phyloP scores from a whole-genome alignment of 1,284 basidiomycete genomes.

The Pascua sp. region DNA sequence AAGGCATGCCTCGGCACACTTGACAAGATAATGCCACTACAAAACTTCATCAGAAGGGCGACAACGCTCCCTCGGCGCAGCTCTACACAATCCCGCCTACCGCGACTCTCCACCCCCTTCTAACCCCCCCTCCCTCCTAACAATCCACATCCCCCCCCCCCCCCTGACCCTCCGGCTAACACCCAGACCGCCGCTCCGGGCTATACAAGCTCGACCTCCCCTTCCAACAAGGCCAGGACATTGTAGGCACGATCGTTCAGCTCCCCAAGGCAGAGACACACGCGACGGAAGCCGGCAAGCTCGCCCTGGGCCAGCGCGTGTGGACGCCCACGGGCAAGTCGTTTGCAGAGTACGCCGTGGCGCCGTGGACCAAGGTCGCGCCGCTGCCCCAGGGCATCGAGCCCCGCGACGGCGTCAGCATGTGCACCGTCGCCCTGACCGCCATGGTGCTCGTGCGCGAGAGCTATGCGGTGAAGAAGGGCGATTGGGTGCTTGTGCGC shows the following conservation, averaged over 20 bases:
- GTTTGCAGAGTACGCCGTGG: slow-evolving; percentile 72
- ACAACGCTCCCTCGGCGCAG: too few relatives aligned
- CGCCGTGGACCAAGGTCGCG: slow-evolving; percentile 64
- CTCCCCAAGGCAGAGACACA: slow-evolving; percentile 60
- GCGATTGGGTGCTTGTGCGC: slow-evolving; percentile 60
- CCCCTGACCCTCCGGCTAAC: too few relatives aligned
- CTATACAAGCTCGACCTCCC: slow-evolving; percentile 61
- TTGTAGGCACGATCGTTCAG: slow-evolving; percentile 63
- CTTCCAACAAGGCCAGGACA: slow-evolving; percentile 74
- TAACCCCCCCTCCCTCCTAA: background rate
- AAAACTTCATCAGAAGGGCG: too few relatives aligned
- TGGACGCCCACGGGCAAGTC: slow-evolving; percentile 58
- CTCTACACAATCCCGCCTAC: too few relatives aligned
- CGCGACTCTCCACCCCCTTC: background rate
- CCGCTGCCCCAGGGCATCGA: slow-evolving; percentile 54
- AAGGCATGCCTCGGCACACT: too few relatives aligned
- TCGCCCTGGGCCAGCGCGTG: slow-evolving; percentile 44
- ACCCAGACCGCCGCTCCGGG: slow-evolving; percentile 47
- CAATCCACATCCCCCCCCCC: too few relatives aligned
- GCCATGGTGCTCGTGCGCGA: slow-evolving; percentile 75
- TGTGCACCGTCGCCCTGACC: slow-evolving; percentile 73
- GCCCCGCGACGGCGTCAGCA: slow-evolving; percentile 64
- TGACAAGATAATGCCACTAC: too few relatives aligned
- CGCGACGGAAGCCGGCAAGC: slow-evolving; percentile 54
- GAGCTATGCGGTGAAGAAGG: slow-evolving; percentile 70